Percentiles rank a stretch among this genome's conserved stretches.
Evolutionary conservation across 2,329 filamentous ascomycete genomes (phyloP).

Genomic region (Fusarium sp.): DNA sequence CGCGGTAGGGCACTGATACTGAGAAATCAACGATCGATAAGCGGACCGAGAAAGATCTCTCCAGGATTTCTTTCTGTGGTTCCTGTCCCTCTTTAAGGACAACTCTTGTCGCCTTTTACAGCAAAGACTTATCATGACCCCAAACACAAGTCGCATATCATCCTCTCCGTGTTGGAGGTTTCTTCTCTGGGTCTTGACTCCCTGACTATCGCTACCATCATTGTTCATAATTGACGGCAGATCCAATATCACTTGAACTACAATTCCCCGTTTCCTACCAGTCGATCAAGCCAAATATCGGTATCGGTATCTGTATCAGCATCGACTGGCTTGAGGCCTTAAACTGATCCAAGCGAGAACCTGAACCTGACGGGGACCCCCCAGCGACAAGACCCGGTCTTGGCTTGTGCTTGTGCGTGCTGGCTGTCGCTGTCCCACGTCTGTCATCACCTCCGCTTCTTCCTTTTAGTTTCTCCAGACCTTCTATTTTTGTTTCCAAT

Average conservation of each 20-base stretch:
- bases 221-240: slow-evolving; percentile 5
- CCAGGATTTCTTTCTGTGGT: slow-evolving; percentile 25
- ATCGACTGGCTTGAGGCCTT: slow-evolving; percentile 23
- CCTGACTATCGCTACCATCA: slow-evolving; percentile 52
- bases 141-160: slow-evolving; percentile 54
- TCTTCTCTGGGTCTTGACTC: slow-evolving; percentile 56
- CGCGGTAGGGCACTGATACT: slow-evolving; percentile 24
- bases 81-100: slow-evolving; percentile 36
- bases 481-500: slow-evolving; percentile 34
- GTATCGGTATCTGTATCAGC: slow-evolving; percentile 27
- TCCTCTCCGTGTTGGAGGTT: slow-evolving; percentile 59
- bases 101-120: slow-evolving; percentile 22
- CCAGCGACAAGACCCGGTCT: slow-evolving; percentile 18
- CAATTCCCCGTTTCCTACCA: slow-evolving; percentile 14
- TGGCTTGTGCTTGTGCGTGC: slow-evolving; percentile 9
- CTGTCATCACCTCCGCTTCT: slow-evolving; percentile 30
- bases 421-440: slow-evolving; percentile 9
- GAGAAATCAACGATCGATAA: slow-evolving; percentile 34
- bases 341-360: slow-evolving; percentile 33
- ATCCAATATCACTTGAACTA: slow-evolving; percentile 13
- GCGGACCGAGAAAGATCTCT: slow-evolving; percentile 33
- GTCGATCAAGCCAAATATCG: slow-evolving; percentile 22
- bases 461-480: slow-evolving; percentile 34
- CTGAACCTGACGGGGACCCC: slow-evolving; percentile 27
- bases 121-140: slow-evolving; percentile 57